Conservation (phyloP, 768 basidiomycete genomes). For the Psilocybe subaeruginosa region DNA sequence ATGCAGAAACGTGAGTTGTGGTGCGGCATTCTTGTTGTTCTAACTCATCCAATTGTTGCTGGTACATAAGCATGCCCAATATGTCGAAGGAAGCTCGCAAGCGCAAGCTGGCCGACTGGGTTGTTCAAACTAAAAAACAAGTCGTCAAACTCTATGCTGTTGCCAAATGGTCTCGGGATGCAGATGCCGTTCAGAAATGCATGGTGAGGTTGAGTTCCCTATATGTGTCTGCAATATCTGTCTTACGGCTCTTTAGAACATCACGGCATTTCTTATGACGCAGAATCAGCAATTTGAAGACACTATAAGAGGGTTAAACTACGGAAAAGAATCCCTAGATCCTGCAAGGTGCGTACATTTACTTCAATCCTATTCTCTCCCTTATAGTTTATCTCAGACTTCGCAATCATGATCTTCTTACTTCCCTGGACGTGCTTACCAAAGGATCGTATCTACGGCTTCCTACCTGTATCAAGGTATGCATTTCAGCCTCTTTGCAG, state of each 20-base stretch:
- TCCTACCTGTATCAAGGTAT: constrained; percentile 79
- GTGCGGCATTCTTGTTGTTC: constrained; percentile 1
- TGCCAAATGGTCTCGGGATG: constrained; percentile 85
- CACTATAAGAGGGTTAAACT: constrained; percentile 62
- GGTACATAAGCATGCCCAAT: constrained; percentile 61
- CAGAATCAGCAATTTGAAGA: constrained; percentile 86
- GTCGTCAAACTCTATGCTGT: constrained; percentile 88
- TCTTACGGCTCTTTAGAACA: constrained; percentile 56
- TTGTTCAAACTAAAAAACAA: constrained; percentile 89
- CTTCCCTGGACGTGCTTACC: constrained; percentile 87
- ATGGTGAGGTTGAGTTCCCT: constrained; percentile 52
- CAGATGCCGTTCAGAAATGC: constrained; percentile 82
- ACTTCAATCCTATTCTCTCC: background rate
- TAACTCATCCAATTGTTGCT: constrained; percentile 7
- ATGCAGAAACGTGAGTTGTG: constrained; percentile 79
- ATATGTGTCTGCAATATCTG: background rate
- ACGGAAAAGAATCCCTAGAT: constrained; percentile 71
- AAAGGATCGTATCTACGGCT: constrained; percentile 86
- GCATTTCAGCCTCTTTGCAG: constrained; percentile 12
- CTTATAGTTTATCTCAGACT: constrained; percentile 48
- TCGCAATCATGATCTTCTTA: constrained; percentile 92
- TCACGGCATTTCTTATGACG: constrained; percentile 83
- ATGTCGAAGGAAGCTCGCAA: constrained; percentile 85
- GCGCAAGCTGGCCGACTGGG: constrained; percentile 84
- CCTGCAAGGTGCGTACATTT: constrained; percentile 64